Conservation (phyloP, 495 filamentous ascomycete species). For the Diplogelasinospora grovesii region DNA sequence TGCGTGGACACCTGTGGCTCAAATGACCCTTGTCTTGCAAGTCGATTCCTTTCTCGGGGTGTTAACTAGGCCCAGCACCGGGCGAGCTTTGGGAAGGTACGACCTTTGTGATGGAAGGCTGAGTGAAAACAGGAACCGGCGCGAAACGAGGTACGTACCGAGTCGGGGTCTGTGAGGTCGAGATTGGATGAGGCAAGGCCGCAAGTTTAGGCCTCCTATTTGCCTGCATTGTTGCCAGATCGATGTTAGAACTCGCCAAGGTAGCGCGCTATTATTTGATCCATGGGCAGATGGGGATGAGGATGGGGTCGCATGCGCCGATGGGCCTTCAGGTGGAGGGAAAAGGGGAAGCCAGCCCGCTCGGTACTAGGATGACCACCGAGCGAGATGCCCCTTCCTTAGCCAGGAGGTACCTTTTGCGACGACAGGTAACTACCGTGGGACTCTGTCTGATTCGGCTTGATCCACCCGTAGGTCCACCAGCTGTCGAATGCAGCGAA, state of each 20-base stretch:
- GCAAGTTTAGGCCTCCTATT: constrained; percentile 13
- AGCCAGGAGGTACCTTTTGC: too few relatives aligned
- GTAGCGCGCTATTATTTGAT: constrained; percentile 11
- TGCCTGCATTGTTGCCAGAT: constrained; percentile 11
- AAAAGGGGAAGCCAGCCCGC: constrained; percentile 8
- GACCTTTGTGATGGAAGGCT: constrained; percentile 1
- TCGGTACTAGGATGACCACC: neutral
- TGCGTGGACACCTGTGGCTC: too few relatives aligned
- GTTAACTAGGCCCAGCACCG: too few relatives aligned
- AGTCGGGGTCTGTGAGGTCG: neutral
- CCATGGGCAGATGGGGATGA: constrained; percentile 4
- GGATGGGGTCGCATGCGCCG: constrained; percentile 8
- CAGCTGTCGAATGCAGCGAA: too few relatives aligned
- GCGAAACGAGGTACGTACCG: constrained; percentile 1
- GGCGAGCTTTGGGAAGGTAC: constrained; percentile 1
- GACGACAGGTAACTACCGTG: too few relatives aligned
- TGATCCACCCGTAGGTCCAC: too few relatives aligned
- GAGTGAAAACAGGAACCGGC: constrained; percentile 12
- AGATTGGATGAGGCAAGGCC: constrained; percentile 14
- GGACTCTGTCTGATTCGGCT: too few relatives aligned
- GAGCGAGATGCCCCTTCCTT: too few relatives aligned
- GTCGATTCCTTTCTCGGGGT: constrained; percentile 5
- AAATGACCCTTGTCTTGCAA: too few relatives aligned
- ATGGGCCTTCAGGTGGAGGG: neutral
- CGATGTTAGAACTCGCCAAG: constrained; percentile 13